Evolutionary conservation across 805 yeast species (phyloP).

Genomic region (Candida adriatica): DNA sequence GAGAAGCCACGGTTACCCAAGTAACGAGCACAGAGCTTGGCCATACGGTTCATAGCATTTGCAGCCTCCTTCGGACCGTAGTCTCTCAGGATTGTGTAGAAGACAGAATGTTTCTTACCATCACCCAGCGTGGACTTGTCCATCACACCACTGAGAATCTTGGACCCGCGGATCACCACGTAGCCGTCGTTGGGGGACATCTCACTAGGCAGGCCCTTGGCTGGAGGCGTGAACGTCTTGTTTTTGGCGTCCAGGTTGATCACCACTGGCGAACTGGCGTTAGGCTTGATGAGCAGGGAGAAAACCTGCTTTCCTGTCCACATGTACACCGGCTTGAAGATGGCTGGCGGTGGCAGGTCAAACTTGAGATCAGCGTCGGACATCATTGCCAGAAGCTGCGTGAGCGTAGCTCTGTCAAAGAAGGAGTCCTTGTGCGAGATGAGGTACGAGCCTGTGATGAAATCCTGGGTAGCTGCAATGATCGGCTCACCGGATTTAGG

Average conservation of each 20-base stretch:
- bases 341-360: conserved; percentile 93
- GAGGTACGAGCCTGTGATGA: conserved; percentile 91
- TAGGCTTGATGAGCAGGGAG: conserved; percentile 81
- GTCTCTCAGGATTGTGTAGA: conserved; percentile 90
- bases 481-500: conserved; percentile 99
- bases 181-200: conserved; percentile 98
- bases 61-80: conserved; percentile 98
- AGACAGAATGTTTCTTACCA: conserved; percentile 95
- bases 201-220: conserved; percentile 66
- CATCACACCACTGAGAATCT: conserved; percentile 89
- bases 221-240: conserved; percentile 81
- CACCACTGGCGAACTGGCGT: conserved; percentile 62
- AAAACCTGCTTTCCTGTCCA: conserved; percentile 99
- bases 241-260: conserved; percentile 93
- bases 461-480: conserved; percentile 99
- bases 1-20: conserved; percentile 95
- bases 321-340: conserved; percentile 76
- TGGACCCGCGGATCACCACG: conserved; percentile 83
- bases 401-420: conserved; percentile 78
- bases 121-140: conserved; percentile 95
- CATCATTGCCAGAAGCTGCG: conserved; percentile 89
- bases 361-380: conserved; percentile 83
- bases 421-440: conserved; percentile 92
- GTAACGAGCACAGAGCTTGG: conserved; percentile 94
- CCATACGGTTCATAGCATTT: conserved; percentile 95